Base-by-base conservation (phyloP, 352 stramenopile species). In the Phytophthora pluvialis region DNA sequence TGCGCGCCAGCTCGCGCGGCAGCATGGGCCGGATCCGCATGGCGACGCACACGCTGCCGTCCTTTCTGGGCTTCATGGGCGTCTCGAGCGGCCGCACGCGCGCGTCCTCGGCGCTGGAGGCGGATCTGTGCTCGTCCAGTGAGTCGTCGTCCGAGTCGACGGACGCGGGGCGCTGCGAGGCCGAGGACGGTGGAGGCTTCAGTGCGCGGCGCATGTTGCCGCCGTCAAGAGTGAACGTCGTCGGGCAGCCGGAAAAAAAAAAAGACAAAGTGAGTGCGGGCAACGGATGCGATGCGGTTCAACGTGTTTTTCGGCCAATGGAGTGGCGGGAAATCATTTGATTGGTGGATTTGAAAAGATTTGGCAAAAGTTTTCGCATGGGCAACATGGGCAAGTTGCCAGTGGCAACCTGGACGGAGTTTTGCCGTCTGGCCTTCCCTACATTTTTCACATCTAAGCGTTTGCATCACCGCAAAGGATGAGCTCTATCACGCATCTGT, bases 21-120 rank as follows among this genome's bases (percentile, higher is more conserved):
- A 96, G 60, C 44, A 91, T 68, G 42, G 88, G 88, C 15, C 88
- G 86, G 29, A 96, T 81, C 8, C 88, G 88, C 48, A 96, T 80
- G 0, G 85, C 86, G 10, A 96, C 88, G 47, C 75, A 80, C 25
- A 94, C 84, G 32, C 86, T 93, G 35, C 74, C 73, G 52, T 92
- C 83, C 51, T 85, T 89, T 49, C 79, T 66, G 54, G 59, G 8
- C 46, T 46, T 57, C 13, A 44, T 16, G 10, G 26, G 43, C 28
- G 54, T 40, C 46, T 72, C 53, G 9, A 74, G 33, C 25, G 50
- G 48, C 32, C 26, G 51, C 48, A 73, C 51, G 39, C 61, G 55
- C 26, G 53, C 44, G 33, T 64, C 47, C 16, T 65, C 60, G 38
- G 25, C 46, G 50, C 64, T 72, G 50, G 48, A 64, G 16, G 29